A percentile compares a stretch with the other conserved stretches of the same genome.
phyloP scores from a whole-genome alignment of 2,329 filamentous ascomycete genomes.

The Dactylellina leptospora region DNA sequence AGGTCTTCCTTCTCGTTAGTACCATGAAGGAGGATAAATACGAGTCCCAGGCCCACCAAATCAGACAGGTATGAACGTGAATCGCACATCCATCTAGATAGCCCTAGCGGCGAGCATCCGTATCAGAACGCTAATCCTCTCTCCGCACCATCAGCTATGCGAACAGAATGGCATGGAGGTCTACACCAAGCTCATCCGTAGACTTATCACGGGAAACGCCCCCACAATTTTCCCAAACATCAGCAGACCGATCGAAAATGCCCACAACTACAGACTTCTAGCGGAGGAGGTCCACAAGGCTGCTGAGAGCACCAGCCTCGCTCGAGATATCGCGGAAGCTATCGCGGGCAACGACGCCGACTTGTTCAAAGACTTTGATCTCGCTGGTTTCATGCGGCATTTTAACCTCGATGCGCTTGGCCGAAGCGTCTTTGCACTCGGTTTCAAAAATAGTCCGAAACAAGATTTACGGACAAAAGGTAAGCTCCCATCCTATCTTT shows the following conservation, averaged over 20 bases:
- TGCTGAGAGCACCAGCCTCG: constrained; percentile 79
- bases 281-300: constrained; percentile 87
- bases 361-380: constrained; percentile 92
- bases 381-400: constrained; percentile 94
- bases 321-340: constrained; percentile 82
- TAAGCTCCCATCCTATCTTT: constrained; percentile 61
- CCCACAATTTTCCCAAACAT: constrained; percentile 85
- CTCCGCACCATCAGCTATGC: constrained; percentile 72
- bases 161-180: constrained; percentile 99
- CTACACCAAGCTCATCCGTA: constrained; percentile 92
- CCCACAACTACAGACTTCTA: constrained; percentile 84
- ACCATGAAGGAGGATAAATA: constrained; percentile 95
- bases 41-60: constrained; percentile 88
- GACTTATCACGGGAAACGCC: constrained; percentile 89
- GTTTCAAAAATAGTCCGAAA: constrained; percentile 84
- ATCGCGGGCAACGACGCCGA: constrained; percentile 91
- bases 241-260: constrained; percentile 75
- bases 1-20: constrained; percentile 92
- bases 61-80: constrained; percentile 81
- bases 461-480: constrained; percentile 89
- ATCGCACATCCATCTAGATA: background rate
- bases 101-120: background rate
- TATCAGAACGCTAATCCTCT: background rate
- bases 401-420: constrained; percentile 90
- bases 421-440: constrained; percentile 85